phyloP scores from a whole-genome alignment of 2,329 filamentous ascomycete species.

The Arachnomyces sp. region DNA sequence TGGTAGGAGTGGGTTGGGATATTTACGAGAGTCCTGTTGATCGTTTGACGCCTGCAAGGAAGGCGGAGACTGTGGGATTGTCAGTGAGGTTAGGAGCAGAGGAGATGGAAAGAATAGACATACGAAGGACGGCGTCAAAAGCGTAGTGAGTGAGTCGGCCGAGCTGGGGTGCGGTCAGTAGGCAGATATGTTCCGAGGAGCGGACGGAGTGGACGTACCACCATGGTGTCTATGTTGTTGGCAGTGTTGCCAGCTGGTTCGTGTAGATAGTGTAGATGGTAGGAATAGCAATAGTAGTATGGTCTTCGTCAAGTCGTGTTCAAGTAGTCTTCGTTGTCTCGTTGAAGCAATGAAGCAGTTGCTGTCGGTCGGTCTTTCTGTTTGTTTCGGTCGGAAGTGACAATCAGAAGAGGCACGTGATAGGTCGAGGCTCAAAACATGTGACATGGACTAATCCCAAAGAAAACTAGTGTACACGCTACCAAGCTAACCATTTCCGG shows the following conservation, averaged over 20 bases:
- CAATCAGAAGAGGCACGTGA: too few species aligned
- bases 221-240: constrained; percentile 26
- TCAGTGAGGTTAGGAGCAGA: constrained; percentile 1
- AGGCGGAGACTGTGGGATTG: constrained; percentile 65
- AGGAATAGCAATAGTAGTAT: too few species aligned
- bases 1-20: constrained; percentile 14
- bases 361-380: too few species aligned
- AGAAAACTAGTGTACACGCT: background rate
- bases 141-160: constrained; percentile 90
- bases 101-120: constrained; percentile 27
- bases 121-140: constrained; percentile 89
- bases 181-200: constrained; percentile 38
- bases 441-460: too few species aligned
- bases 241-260: background rate
- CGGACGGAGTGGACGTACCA: constrained; percentile 48
- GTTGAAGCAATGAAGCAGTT: too few species aligned
- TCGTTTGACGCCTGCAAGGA: constrained; percentile 93
- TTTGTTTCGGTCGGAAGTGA: too few species aligned
- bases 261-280: too few species aligned
- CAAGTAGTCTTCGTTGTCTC: too few species aligned
- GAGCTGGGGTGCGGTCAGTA: constrained; percentile 56
- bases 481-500: background rate
- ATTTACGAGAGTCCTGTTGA: constrained; percentile 97
- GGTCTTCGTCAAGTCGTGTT: too few species aligned
- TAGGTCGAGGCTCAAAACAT: too few species aligned